A percentile compares a stretch with the other conserved stretches of the same genome.
Evolutionary conservation across 495 filamentous ascomycete genomes (phyloP).

Genomic region (Extremus antarcticus): DNA sequence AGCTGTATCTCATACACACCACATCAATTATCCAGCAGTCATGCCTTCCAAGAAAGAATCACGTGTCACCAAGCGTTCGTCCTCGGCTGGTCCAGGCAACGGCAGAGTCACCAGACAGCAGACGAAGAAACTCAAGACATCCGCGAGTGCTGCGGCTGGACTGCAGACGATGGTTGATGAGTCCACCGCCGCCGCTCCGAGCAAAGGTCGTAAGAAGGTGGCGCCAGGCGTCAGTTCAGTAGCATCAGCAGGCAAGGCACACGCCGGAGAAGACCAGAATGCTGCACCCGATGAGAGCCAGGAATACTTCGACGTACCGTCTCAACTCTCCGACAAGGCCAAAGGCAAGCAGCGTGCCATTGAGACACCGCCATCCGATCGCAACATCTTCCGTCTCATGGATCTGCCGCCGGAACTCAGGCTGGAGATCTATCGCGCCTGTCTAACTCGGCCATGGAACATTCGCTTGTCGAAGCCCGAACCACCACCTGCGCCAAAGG

Average conservation of each 20-base stretch:
- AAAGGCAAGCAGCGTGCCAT: not conserved
- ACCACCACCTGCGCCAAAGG: not conserved
- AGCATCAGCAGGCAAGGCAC: no score
- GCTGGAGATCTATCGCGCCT: constrained; percentile 18
- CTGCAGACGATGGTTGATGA: not conserved
- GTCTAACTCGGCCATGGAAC: constrained; percentile 17
- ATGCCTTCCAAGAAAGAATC: not conserved
- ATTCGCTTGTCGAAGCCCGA: constrained; percentile 9
- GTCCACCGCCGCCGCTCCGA: not conserved
- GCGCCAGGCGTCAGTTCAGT: no score
- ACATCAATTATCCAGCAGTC: not conserved
- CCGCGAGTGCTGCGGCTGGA: not conserved
- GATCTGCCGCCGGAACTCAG: constrained; percentile 15
- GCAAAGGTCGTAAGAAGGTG: not conserved
- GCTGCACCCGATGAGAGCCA: not conserved
- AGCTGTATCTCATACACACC: not conserved
- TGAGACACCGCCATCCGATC: not conserved
- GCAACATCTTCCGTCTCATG: constrained; percentile 10
- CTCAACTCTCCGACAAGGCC: not conserved
- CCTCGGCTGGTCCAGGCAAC: not conserved
- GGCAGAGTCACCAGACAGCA: not conserved
- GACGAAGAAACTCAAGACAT: not conserved
- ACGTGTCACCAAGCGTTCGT: not conserved
- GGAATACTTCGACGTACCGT: not conserved
- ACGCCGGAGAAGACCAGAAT: not conserved